Evolutionary conservation across 2,329 filamentous ascomycete genomes (phyloP), one percentile per base, ranked within the genome.

Genomic region (Fusarium pseudoanthophilum): DNA sequence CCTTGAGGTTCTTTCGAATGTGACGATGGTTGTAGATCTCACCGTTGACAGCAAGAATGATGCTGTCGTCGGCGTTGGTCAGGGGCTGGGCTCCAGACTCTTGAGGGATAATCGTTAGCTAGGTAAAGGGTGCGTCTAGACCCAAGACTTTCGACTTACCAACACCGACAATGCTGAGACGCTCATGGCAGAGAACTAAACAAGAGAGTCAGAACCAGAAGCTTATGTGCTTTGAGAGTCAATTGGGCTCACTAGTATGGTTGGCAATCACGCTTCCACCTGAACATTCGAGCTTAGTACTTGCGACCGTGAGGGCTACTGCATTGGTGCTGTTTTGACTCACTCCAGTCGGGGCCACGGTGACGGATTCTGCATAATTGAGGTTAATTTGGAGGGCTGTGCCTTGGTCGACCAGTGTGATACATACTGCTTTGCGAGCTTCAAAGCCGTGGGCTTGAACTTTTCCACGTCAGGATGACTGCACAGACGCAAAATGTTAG

Each of bases 21-120:
- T 97, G 90, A 82, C 95, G 93, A 86, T 99, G 96, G 91, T 99
- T 99, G 89, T 99, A 99, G 83, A 99, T 99, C 84, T 99, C 96
- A 85, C 96, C 96, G 84, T 99, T 99, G 90, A 98, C 96, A 75
- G 96, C 95, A 70, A 99, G 91, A 74, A 95, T 92, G 79, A 99
- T 92, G 78, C 88, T 92, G 75, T 91, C 92, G 82, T 98, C 95
- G 77, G 94, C 91, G 87, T 95, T 98, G 87, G 95, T 92, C 75
- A 99, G 88, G 74, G 96, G 96, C 85, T 99, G 96, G 59, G 96
- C 95, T 82, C 96, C 96, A 79, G 93, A 95, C 83, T 98, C 95
- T 95, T 82, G 46, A 43, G 65, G 30, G 32, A 48, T 61, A 26
- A 49, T 26, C 60, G 67, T 80, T 62, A 80, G 58, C 42, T 21